Base-by-base conservation (phyloP, 805 yeast species). In the Groenewaldozyma tartarivorans region DNA sequence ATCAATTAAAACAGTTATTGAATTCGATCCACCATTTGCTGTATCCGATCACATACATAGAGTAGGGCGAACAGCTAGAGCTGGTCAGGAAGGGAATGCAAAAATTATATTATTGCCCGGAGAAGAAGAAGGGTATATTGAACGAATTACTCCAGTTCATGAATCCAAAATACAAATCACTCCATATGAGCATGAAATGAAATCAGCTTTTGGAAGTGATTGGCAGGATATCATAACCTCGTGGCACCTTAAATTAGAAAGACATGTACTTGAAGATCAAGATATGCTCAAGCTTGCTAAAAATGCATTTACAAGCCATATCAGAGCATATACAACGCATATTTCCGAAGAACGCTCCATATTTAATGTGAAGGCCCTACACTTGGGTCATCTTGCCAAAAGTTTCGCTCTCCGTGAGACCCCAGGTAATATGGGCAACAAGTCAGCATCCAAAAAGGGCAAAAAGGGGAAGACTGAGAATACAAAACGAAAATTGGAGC, bases 171-270 rank as follows among this genome's bases (percentile, higher is more conserved):
- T 82, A 49, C 67, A 69, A 27, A 61, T 64, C 45, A 56, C 66
- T 38, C 65, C 71, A 9, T 80, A 70, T 63, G 63, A 36, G 52
- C 22, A 60, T 49, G 35, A 57, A 30, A 41, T 64, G 20, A 54
- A 53, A 38, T 40, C 38, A 15, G 65, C 58, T 16, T 63, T 55
- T 63, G 72, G 51, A 55, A 64, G 11, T 69, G 45, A 50, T 4
- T 94, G 97, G 97, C 96, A 90, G 58, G 76, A 78, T 21, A 85
- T 82, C 52, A 98, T 96, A 3, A 94, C 99, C 0, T 85, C 96
- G 1, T 90, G 94, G 90, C 99, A 92, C 57, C 67, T 92, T 50
- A 77, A 81, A 41, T 74, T 87, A 9, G 99, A 92, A 65, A 69
- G 96, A 57, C 81, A 94, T 81, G 67, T 90, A 15, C 62, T 92